phyloP scores from a whole-genome alignment of 73 alveolate species.

The Breviolum minutum region DNA sequence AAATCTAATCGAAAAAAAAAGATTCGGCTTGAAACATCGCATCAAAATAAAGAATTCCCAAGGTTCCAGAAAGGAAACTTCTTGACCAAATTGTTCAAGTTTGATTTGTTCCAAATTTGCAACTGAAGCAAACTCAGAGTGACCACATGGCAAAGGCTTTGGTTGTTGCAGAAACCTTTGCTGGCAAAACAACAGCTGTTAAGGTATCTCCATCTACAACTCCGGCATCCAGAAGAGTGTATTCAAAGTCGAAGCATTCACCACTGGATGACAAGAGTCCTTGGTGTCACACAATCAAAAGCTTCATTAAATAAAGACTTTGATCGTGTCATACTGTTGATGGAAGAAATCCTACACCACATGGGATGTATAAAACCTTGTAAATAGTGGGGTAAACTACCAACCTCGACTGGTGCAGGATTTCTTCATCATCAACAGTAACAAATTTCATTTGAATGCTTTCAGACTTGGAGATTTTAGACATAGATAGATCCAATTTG shows the following conservation, averaged over 20 bases:
- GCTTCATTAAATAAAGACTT: too few relatives aligned
- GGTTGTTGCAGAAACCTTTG: background rate
- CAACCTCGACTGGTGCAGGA: too few relatives aligned
- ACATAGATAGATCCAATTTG: too few relatives aligned
- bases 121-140: background rate
- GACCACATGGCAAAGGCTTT: slow-evolving; percentile 24
- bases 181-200: background rate
- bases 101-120: background rate
- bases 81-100: too few relatives aligned
- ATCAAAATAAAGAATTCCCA: background rate
- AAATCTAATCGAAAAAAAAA: background rate
- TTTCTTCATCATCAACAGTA: too few relatives aligned
- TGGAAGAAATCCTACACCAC: too few relatives aligned
- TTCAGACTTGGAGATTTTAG: too few relatives aligned
- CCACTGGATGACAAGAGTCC: background rate
- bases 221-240: background rate
- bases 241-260: background rate
- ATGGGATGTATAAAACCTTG: too few relatives aligned
- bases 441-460: too few relatives aligned
- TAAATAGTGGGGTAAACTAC: too few relatives aligned
- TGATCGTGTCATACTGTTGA: too few relatives aligned
- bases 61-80: too few relatives aligned
- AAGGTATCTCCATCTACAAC: background rate
- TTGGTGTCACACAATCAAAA: background rate
- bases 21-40: background rate